Base-by-base conservation (phyloP, 2,329 filamentous ascomycete species). In the Curvularia spicifera region DNA sequence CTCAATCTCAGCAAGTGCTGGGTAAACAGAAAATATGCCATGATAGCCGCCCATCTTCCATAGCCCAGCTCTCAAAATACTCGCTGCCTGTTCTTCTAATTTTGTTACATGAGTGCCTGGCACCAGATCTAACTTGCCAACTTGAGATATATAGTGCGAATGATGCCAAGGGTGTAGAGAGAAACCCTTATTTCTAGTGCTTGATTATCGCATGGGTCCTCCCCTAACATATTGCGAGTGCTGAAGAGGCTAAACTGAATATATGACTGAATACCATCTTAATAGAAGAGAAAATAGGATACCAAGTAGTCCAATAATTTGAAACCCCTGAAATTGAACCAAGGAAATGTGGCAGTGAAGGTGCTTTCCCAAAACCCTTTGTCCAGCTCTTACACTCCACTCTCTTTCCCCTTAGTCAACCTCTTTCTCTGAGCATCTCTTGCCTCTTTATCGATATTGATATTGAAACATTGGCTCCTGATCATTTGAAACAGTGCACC, bases 401-500 rank as follows among this genome's bases (percentile, higher is more conserved):
- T 37, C 13, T 1, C 24, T 44, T 44, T 40, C 10, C 22, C 29
- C 12, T 49, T 8, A 29, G 13, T 22, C 15, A 55, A 10, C 22
- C 40, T 58, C 22, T 43, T 55, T 46, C 68, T 71, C 61, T 78
- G 76, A 47, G 65, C 67, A 33, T 74, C 68, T 28, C 76, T 57
- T 56, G 76, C 75, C 13, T 71, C 54, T 7, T 69, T 24, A 43
- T 61, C 67, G 6, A 69, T 72, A 57, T 78, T 78, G n/a, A 78
- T 73, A 52, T 78, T 78, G 51, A 72, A 78, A 65, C 76, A 73
- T 39, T 61, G 62, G 1, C 60, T 61, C 33, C 68, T 54, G 12
- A 77, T 76, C 48, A 68, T 50, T 31, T 69, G 65, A 45, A 73
- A 78, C 56, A 75, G 53, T 37, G 66, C 53, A 2, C 73, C 74